phyloP scores from a whole-genome alignment of 495 filamentous ascomycete species.

The Penicillium paradoxum region DNA sequence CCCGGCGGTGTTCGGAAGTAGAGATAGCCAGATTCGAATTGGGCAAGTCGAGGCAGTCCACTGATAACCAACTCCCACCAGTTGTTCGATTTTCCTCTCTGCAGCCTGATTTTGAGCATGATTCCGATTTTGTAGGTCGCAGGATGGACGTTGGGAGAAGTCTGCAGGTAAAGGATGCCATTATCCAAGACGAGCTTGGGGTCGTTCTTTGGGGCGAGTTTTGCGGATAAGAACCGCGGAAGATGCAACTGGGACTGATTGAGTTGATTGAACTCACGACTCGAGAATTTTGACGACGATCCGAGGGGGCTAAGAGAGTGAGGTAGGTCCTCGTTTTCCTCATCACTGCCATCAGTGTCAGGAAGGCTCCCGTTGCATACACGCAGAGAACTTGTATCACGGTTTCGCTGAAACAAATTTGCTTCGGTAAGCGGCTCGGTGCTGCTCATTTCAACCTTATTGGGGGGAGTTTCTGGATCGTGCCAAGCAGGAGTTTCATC shows the following conservation, averaged over 20 bases:
- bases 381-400: conserved; percentile 11
- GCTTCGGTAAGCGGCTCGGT: not conserved
- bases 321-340: not conserved
- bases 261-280: not conserved
- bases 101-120: conserved; percentile 14
- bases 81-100: conserved; percentile 15
- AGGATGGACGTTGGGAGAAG: conserved; percentile 5
- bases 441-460: not conserved
- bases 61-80: conserved; percentile 31
- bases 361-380: conserved; percentile 12
- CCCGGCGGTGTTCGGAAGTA: conserved; percentile 27
- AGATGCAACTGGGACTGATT: not conserved
- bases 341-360: conserved; percentile 1
- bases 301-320: not conserved
- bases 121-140: conserved; percentile 23
- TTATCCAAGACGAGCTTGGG: conserved; percentile 19
- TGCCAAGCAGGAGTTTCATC: not conserved
- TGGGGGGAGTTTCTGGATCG: not conserved
- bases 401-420: not conserved
- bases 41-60: conserved; percentile 26
- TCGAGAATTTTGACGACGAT: not conserved
- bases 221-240: not conserved
- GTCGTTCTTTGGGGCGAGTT: not conserved
- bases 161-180: conserved; percentile 20
- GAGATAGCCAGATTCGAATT: conserved; percentile 25